Evolutionary conservation across 129 eudicot species (phyloP).

Genomic region (Flaveria linearis): DNA sequence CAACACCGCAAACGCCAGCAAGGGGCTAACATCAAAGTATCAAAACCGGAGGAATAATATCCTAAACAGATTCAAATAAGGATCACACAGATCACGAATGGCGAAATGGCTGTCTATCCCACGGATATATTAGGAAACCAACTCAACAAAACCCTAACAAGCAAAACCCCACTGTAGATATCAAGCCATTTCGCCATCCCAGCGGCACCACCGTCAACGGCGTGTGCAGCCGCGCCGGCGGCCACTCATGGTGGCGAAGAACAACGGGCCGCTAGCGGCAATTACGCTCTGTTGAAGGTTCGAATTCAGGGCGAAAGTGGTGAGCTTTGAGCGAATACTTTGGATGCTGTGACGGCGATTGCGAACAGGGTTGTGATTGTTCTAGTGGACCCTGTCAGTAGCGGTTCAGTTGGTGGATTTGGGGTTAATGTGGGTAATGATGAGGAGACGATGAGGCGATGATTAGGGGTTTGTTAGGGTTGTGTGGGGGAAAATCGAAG

Average conservation of each 20-base stretch:
- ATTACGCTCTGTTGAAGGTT: constrained; percentile 37
- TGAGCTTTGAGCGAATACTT: constrained; percentile 39
- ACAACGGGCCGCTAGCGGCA: constrained; percentile 49
- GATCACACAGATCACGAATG: constrained; percentile 83
- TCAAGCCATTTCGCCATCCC: constrained; percentile 90
- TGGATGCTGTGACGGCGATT: constrained; percentile 45
- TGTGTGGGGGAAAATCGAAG: constrained; percentile 22
- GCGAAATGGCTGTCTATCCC: constrained; percentile 97
- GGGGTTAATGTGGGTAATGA: constrained; percentile 24
- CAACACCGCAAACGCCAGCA: constrained; percentile 74
- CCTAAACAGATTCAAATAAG: constrained; percentile 82
- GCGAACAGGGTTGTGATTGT: constrained; percentile 64
- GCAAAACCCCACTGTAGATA: constrained; percentile 67
- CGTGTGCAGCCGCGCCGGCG: constrained; percentile 48
- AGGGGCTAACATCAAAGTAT: constrained; percentile 81
- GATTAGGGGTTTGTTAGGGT: constrained; percentile 33
- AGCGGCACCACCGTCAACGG: constrained; percentile 86
- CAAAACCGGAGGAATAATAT: constrained; percentile 79
- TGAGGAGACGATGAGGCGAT: constrained; percentile 38
- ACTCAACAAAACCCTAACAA: constrained; percentile 94
- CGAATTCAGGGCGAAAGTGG: constrained; percentile 26
- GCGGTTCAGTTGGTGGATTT: constrained; percentile 18
- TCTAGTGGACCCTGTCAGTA: constrained; percentile 57
- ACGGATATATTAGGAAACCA: constrained; percentile 98
- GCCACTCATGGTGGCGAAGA: constrained; percentile 60